These are phyloP conservation scores for Astragalus glycyphyllos DNA, from an alignment of 306 rosid species.

Conservation along the genomic window DNA sequence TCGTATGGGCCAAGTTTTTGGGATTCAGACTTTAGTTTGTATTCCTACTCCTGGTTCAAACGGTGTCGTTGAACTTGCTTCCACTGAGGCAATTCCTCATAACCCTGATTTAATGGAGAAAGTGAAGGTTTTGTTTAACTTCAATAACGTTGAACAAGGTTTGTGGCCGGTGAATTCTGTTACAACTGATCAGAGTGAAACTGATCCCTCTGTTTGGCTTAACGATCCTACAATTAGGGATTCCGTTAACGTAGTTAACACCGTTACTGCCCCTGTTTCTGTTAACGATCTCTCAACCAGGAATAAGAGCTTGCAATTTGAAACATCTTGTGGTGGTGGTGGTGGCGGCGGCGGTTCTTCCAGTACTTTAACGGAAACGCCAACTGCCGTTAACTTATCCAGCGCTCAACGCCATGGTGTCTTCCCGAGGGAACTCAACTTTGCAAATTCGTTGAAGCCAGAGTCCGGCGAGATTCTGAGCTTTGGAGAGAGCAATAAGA, in stretches of 20 bases:
- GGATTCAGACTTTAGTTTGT: constrained; percentile 80
- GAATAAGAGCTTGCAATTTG: constrained; percentile 41
- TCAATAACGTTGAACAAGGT: constrained; percentile 58
- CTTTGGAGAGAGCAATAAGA: constrained; percentile 78
- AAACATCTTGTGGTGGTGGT: constrained; percentile 47
- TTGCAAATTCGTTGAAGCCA: constrained; percentile 70
- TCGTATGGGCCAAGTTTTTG: constrained; percentile 62
- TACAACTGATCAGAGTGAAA: constrained; percentile 71
- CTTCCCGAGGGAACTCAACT: constrained; percentile 71
- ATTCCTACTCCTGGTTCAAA: constrained; percentile 63
- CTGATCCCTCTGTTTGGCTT: constrained; percentile 84
- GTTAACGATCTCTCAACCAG: neutral
- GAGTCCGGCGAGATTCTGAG: constrained; percentile 88
- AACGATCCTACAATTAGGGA: constrained; percentile 54
- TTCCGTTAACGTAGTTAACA: constrained; percentile 29
- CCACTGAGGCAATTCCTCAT: constrained; percentile 63
- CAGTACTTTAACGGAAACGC: constrained; percentile 63
- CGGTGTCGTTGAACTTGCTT: constrained; percentile 88
- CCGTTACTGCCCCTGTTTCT: constrained; percentile 1
- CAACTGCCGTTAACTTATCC: constrained; percentile 50
- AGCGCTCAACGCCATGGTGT: constrained; percentile 47
- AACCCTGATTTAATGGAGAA: constrained; percentile 77
- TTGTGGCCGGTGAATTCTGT: constrained; percentile 61
- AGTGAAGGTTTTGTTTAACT: constrained; percentile 70
- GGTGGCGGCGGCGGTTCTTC: constrained; percentile 41